Evolutionary conservation across 306 rosid genomes (phyloP).

Genomic region (Cicer arietinum): DNA sequence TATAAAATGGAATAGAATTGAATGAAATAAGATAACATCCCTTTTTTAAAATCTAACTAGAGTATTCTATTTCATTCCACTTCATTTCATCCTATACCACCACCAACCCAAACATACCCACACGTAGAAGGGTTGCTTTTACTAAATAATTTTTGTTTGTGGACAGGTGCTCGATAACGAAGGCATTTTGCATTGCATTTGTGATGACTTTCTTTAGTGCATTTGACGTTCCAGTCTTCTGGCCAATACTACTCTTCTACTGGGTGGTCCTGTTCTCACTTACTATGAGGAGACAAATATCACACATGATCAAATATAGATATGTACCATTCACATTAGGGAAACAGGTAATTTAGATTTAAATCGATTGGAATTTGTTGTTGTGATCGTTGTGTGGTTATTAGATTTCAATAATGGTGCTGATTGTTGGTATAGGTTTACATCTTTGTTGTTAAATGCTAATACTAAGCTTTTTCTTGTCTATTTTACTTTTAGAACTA

Average conservation of each 20-base stretch:
- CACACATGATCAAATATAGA: slow-evolving; percentile 93
- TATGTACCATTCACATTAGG: slow-evolving; percentile 97
- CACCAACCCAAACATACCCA: too few species aligned
- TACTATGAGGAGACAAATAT: slow-evolving; percentile 93
- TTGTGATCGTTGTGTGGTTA: slow-evolving; percentile 7
- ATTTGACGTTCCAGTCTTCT: slow-evolving; percentile 79
- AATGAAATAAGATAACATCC: too few species aligned
- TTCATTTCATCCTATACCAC: too few species aligned
- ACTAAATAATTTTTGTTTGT: slow-evolving; percentile 45
- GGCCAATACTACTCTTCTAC: slow-evolving; percentile 97
- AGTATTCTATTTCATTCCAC: too few species aligned
- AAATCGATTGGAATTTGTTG: slow-evolving; percentile 13
- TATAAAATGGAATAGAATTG: too few species aligned
- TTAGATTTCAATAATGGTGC: slow-evolving; percentile 13
- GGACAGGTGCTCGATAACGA: slow-evolving; percentile 85
- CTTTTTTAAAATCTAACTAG: too few species aligned
- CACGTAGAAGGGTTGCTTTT: slow-evolving; percentile 6
- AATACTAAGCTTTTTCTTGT: slow-evolving; percentile 26
- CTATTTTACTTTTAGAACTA: slow-evolving; percentile 65
- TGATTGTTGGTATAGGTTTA: slow-evolving; percentile 13
- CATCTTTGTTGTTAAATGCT: slow-evolving; percentile 29
- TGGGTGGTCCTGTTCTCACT: slow-evolving; percentile 82
- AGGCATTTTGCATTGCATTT: slow-evolving; percentile 90
- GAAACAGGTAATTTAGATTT: slow-evolving; percentile 68
- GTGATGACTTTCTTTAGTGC: slow-evolving; percentile 82